phyloP scores from a whole-genome alignment of 306 rosid genomes.

The Dalbergia oliveri region DNA sequence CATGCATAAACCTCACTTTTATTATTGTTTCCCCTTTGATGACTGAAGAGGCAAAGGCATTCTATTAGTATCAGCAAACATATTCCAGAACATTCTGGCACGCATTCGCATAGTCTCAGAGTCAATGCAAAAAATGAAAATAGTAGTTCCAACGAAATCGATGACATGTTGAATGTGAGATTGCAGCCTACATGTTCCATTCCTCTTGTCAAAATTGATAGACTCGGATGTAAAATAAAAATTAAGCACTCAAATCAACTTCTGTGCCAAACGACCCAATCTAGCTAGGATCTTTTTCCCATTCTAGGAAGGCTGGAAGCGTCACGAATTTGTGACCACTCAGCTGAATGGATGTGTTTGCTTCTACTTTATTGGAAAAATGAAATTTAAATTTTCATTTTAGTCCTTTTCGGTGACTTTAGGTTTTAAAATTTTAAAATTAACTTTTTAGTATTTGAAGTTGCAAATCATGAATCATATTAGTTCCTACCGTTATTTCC shows the following conservation, averaged over 20 bases:
- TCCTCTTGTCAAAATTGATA: slow-evolving; percentile 27
- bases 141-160: slow-evolving; percentile 17
- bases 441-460: too few relatives aligned
- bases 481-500: too few relatives aligned
- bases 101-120: not conserved
- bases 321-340: slow-evolving; percentile 32
- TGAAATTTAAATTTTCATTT: not conserved
- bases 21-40: not conserved
- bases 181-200: slow-evolving; percentile 22
- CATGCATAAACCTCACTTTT: slow-evolving; percentile 8
- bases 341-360: slow-evolving; percentile 15
- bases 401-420: too few relatives aligned
- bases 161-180: slow-evolving; percentile 16
- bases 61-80: slow-evolving; percentile 5
- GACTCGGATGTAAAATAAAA: slow-evolving; percentile 3
- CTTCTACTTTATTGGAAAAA: slow-evolving; percentile 2
- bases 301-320: not conserved
- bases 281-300: not conserved
- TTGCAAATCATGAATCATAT: too few relatives aligned
- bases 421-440: too few relatives aligned
- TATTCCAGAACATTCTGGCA: slow-evolving; percentile 18
- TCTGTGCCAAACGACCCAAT: not conserved
- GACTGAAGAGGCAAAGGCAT: not conserved
- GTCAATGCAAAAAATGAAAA: not conserved
- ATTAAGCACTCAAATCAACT: slow-evolving; percentile 11